Evolutionary conservation across 805 yeast genomes (phyloP).

Genomic region (Spathaspora sp.): DNA sequence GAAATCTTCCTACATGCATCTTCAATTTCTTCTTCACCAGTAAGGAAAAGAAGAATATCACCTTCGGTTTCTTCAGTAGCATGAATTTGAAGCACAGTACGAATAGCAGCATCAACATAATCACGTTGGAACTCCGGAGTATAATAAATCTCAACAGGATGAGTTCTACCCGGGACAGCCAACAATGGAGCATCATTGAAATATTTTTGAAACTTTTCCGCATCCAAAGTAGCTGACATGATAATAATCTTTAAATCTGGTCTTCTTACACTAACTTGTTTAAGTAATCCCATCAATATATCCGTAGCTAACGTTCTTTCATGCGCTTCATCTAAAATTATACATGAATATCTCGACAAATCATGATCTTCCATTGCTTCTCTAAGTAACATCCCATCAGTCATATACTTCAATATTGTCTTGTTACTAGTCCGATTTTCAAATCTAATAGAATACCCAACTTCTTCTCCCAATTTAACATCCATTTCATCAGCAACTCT

Average conservation of each 20-base stretch:
- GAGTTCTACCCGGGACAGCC: slow-evolving; percentile 98
- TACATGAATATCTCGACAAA: slow-evolving; percentile 76
- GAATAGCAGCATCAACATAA: slow-evolving; percentile 88
- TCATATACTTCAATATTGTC: slow-evolving; percentile 91
- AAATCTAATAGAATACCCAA: slow-evolving; percentile 92
- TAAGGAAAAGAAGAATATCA: slow-evolving; percentile 79
- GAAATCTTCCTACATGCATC: slow-evolving; percentile 90
- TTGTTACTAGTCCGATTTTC: slow-evolving; percentile 80
- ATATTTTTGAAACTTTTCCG: slow-evolving; percentile 89
- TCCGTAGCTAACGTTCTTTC: slow-evolving; percentile 97
- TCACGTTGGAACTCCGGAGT: slow-evolving; percentile 97
- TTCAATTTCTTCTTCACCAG: slow-evolving; percentile 98
- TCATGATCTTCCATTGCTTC: slow-evolving; percentile 97
- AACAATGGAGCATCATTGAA: slow-evolving; percentile 89
- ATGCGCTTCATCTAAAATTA: slow-evolving; percentile 95
- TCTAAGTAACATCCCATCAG: slow-evolving; percentile 96
- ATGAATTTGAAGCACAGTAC: slow-evolving; percentile 94
- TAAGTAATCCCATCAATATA: slow-evolving; percentile 90
- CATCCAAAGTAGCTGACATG: slow-evolving; percentile 98
- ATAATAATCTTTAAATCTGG: slow-evolving; percentile 87
- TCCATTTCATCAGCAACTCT: slow-evolving; percentile 98
- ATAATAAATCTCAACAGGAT: slow-evolving; percentile 93
- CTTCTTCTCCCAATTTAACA: slow-evolving; percentile 87
- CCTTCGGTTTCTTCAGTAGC: slow-evolving; percentile 89
- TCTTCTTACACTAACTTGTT: slow-evolving; percentile 75